Evolutionary conservation across 371 early-diverging fungal species (phyloP).

Genomic region (Rhizopus stolonifer): DNA sequence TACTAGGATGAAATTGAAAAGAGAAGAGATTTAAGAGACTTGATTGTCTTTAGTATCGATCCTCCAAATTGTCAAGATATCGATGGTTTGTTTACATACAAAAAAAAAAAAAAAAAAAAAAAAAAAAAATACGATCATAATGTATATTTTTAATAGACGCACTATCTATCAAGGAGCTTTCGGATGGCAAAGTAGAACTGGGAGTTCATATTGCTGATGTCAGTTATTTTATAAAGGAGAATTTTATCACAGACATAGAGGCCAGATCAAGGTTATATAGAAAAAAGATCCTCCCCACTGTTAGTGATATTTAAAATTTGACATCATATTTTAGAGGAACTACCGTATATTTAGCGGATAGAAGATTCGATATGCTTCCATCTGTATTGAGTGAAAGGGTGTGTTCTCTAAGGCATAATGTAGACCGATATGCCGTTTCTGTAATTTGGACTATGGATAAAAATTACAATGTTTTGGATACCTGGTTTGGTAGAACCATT

Average conservation of each 20-base stretch:
- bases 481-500: constrained; percentile 81
- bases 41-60: constrained; percentile 73
- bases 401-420: constrained; percentile 81
- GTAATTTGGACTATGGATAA: constrained; percentile 71
- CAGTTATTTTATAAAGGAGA: constrained; percentile 83
- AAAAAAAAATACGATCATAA: no score
- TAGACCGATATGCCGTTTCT: constrained; percentile 82
- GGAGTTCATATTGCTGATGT: constrained; percentile 99
- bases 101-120: no score
- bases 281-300: no score
- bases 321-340: constrained; percentile 66
- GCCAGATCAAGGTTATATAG: constrained; percentile 62
- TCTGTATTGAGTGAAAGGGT: constrained; percentile 87
- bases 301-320: not conserved
- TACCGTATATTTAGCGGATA: constrained; percentile 91
- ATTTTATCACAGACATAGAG: constrained; percentile 83
- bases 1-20: constrained; percentile 46
- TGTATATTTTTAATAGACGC: constrained; percentile 72
- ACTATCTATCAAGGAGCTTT: constrained; percentile 66
- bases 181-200: constrained; percentile 64
- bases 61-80: constrained; percentile 94
- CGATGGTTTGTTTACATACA: no score
- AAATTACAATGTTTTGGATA: constrained; percentile 43
- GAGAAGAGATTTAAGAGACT: constrained; percentile 57
- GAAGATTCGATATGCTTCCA: constrained; percentile 98